Evolutionary conservation across 2,329 filamentous ascomycete genomes (phyloP), one percentile per base, ranked within the genome.

Genomic region (Clathrospora elynae): DNA sequence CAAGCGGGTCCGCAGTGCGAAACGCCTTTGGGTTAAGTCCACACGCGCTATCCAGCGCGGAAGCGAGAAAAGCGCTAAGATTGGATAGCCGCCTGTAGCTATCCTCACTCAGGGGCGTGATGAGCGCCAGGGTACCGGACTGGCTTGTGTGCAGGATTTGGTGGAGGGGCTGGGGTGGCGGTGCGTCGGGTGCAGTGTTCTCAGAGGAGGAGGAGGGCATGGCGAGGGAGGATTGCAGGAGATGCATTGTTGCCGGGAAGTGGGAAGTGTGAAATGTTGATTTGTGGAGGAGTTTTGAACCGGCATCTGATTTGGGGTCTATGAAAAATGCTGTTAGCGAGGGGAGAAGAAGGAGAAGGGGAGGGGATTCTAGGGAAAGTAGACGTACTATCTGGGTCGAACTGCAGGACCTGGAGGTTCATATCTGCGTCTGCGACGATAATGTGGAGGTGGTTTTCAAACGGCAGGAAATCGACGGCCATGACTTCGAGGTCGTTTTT

Each of bases 271-370:
- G 86, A 73, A 99, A 97, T 45, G 90, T 88, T 38, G 88, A 89
- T 46, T 88, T 85, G 70, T 92, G 89, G 6, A 99, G 80, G 16
- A 99, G 81, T 26, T 91, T 82, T 61, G 91, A 87, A 34, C 93
- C 93, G 43, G 92, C 88, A 22, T 96, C 83, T 5, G 90, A 95
- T 75, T 95, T 95, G 11, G 92, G 92, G 65, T 97, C 91, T 95
- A 56, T 41, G 3, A 8, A 7, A n/a, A 2, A 19, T 19, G 9
- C 8, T n/a, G 35, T 53, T 47, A 41, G 37, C 18, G 35, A 17
- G 9, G 20, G 30, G 8, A 19, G 23, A 26, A 38, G 25, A 6
- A 14, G 9, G 35, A 18, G 28, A 20, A 31, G 9, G 30, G 23
- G 16, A 31, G 8, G 30, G 19, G 6, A n/a, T n/a, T n/a, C n/a